Base-by-base conservation (phyloP, 352 stramenopile species). In the Phytophthora tentaculata region DNA sequence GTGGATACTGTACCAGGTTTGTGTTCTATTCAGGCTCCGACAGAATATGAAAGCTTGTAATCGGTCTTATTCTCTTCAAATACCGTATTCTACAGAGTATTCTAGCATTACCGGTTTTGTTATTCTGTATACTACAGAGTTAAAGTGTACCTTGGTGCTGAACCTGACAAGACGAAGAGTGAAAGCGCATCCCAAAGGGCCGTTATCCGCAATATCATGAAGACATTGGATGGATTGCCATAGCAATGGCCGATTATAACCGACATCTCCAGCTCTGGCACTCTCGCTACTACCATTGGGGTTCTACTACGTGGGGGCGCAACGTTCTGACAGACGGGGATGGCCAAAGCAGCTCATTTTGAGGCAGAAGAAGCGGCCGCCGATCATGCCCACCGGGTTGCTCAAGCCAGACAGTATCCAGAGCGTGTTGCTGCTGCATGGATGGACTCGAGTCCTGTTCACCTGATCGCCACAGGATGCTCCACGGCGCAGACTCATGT, bases 1-100 rank as follows among this genome's bases (percentile, higher is more conserved):
- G 6, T 10, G 32, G 32, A 14, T 73, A 73, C 44, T 73, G 58
- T n/a, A 26, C 57, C 8, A 51, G 52, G 57, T 72, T n/a, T 13
- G 50, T 61, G 10, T 3, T 39, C 5, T 10, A n/a, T 19, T 43
- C 35, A 4, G 35, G 3, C 5, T n/a, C 9, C 12, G 13, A 54
- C 41, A 54, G 24, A 58, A 47, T 55, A 62, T 8, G 17, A 44
- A 39, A 43, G 60, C 39, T 45, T 56, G 45, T 32, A 53, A 55
- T 8, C 10, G 53, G 10, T 39, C 32, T 3, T 39, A 39, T 5
- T 39, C 10, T 39, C 5, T 39, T 3, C 14, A 10, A 39, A 43
- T 1, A 19, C 35, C 35, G 35, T n/a, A 37, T 13, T 13, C 3
- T 3, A 53, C 39, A 53, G 37, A 57, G 35, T 50, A 58, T 13